Percentiles rank a stretch among this genome's conserved stretches.
These are phyloP conservation scores for Lumnitzera littorea DNA, from an alignment of 345 rosid genomes.

Conservation along the genomic window DNA sequence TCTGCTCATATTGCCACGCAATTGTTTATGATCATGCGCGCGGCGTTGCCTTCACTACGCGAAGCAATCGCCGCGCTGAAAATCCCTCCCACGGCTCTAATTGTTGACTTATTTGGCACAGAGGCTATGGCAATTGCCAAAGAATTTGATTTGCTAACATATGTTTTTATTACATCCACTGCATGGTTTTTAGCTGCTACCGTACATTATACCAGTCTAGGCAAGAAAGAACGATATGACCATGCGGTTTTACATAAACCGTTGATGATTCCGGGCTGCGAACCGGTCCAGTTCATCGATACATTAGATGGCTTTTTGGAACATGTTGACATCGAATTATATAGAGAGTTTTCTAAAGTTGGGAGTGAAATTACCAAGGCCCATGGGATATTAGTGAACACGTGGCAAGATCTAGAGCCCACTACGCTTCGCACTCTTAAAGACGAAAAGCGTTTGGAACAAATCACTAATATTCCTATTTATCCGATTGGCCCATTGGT, in stretches of 20 bases:
- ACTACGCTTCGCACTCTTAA: conserved; percentile 17
- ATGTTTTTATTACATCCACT: conserved; percentile 33
- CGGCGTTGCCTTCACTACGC: conserved; percentile 33
- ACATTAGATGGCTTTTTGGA: conserved; percentile 23
- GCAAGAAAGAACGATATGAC: conserved; percentile 17
- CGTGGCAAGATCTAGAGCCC: conserved; percentile 41
- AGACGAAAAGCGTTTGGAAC: conserved; percentile 5
- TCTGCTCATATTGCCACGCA: conserved; percentile 21
- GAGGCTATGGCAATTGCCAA: conserved; percentile 37
- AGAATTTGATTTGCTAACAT: conserved; percentile 41
- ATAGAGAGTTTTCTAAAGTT: conserved; percentile 7
- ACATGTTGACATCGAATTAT: conserved; percentile 13
- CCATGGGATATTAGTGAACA: conserved; percentile 49
- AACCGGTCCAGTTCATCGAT: conserved; percentile 35
- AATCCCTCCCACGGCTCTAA: conserved; percentile 31
- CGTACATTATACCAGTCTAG: conserved; percentile 28
- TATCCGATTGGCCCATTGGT: conserved; percentile 24
- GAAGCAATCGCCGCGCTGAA: conserved; percentile 30
- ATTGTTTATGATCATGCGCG: conserved; percentile 29
- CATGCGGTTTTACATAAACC: conserved; percentile 18
- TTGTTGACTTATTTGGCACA: conserved; percentile 49
- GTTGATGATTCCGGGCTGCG: conserved; percentile 44
- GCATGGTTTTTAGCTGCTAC: conserved; percentile 53
- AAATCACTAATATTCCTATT: neutral
- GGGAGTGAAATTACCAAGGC: conserved; percentile 26